Evolutionary conservation across 768 basidiomycete species (phyloP), one percentile per base, ranked within the genome.

Genomic region (Termitomyces heimii): DNA sequence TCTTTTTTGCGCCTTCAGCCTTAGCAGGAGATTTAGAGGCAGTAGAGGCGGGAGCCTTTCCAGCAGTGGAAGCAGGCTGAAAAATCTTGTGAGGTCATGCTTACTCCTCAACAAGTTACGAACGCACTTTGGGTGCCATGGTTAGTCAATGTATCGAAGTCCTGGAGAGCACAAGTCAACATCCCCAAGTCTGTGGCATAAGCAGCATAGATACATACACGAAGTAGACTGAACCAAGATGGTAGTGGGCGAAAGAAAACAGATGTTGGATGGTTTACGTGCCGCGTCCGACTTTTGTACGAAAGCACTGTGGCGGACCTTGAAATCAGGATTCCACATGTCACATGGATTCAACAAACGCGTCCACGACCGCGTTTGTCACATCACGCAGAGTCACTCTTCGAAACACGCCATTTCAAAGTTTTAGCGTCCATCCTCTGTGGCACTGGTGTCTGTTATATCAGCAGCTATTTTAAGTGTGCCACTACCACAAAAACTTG

Each of bases 31-130:
- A 82, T 69, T 54, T 58, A 4, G 57, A 56, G 31, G 58, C 61
- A 22, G 77, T 76, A 20, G 82, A 81, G 53, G 84, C 84, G 45
- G 86, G 84, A 18, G 82, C 83, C 82, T 62, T 62, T 1, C 61
- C 85, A 62, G 87, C 87, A 60, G 86, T 86, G 35, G 88, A 89
- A 60, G 86, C 78, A 63, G 84, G 85, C 77, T 85, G 55, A 4
- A 35, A 4, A 8, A 9, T 28, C 1, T 24, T 28, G 40, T 42
- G n/a, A 51, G 28, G 4, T 24, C 4, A n/a, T 24, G 12, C 32
- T n/a, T 22, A 3, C 10, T 18, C 8, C 22, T 16, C 10, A 46
- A 28, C 3, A 46, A 22, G 18, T 22, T 2, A 40, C 48, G 18
- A 20, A 60, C 64, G 20, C 35, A 72, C 72, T 65, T 73, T 73